Base-by-base conservation (phyloP, 371 early-diverging fungal species). In the Rhizomucor pusillus region DNA sequence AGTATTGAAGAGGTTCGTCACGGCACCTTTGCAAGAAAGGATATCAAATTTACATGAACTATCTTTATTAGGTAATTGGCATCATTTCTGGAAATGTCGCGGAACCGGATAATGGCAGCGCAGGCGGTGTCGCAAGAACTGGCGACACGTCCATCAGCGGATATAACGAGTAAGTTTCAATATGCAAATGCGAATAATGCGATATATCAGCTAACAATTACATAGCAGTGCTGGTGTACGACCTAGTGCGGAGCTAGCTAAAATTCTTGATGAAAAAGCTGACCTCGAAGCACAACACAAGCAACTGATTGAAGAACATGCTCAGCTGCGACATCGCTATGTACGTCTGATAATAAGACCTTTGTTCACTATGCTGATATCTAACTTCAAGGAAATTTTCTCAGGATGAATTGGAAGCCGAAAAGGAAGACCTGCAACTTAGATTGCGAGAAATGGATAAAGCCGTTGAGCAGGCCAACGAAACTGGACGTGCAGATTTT, bases 401-500 rank as follows among this genome's bases (percentile, higher is more conserved):
- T n/a, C n/a, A 90, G 90, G 90, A 90, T 45, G 84, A 85, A 59
- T 46, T 86, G 4, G 63, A 79, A 43, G 67, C 65, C 2, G 90
- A 90, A 57, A 85, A 81, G 37, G 75, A 82, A 37, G 87, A 88
- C 14, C 59, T 89, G 18, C 75, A 81, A 45, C 73, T 65, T n/a
- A 79, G 86, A 50, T 57, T 91, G 44, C 75, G 69, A 16, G 89
- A 91, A 50, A 72, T 87, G 80, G 92, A 91, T 61, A 71, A 64
- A 19, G 76, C 82, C 1, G 72, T 86, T 11, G 79, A 84, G 13
- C 80, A 84, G 36, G 86, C 90, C 10, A 77, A 83, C 53, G 85
- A 91, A 60, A 84, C 85, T 25, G 94, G 93, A 19, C 87, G 85
- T 59, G 78, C 88, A 7, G 95, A 97, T 56, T 89, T 90, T 48